Evolutionary conservation across 305 asterid species (phyloP).

Genomic region (Withania somnifera): DNA sequence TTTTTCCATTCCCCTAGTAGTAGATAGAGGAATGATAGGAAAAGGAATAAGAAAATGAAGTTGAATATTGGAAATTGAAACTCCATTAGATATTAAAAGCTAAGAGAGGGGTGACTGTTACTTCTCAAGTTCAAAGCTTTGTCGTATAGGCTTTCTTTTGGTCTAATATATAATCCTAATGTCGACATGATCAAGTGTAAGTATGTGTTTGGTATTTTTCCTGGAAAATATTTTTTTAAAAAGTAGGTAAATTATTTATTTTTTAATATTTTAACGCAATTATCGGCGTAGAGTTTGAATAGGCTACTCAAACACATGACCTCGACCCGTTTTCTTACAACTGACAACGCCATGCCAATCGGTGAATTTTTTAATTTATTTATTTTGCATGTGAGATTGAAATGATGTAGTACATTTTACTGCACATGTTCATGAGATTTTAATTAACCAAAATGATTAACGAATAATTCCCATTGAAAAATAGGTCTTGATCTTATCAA

Average conservation of each 20-base stretch:
- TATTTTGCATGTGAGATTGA: background rate
- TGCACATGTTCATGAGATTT: background rate
- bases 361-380: background rate
- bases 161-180: too few relatives aligned
- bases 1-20: slow-evolving; percentile 11
- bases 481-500: background rate
- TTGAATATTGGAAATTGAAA: slow-evolving; percentile 10
- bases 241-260: too few relatives aligned
- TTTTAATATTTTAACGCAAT: too few relatives aligned
- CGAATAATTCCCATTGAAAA: background rate
- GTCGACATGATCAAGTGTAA: background rate
- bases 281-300: too few relatives aligned
- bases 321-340: background rate
- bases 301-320: too few relatives aligned
- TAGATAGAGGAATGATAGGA: slow-evolving; percentile 7
- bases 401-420: background rate
- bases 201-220: background rate
- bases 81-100: background rate
- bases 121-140: background rate
- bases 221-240: too few relatives aligned
- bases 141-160: background rate
- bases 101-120: too few relatives aligned
- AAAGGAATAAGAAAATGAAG: slow-evolving; percentile 11
- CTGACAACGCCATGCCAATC: background rate
- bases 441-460: background rate